Base-by-base conservation (phyloP, 1,284 basidiomycete species). In the Malassezia psittaci region DNA sequence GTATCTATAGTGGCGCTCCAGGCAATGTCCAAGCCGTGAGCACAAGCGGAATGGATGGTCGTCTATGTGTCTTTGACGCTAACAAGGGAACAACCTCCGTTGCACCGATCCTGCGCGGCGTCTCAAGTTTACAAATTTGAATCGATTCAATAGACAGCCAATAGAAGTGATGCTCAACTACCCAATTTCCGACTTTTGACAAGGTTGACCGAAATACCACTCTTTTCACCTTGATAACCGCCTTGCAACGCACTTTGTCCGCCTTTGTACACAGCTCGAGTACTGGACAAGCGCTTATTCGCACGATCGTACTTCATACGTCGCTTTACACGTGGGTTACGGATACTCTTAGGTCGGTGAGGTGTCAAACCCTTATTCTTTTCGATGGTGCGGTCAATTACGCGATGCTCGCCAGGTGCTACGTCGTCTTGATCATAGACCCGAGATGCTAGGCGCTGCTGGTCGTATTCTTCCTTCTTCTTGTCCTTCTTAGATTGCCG, bases 41-140 rank as follows among this genome's bases (percentile, higher is more conserved):
- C 72, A 96, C 91, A 15, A 85, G 84, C n/a, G 94, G 90, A 9
- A 87, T 91, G 29, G 94, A 98, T 77, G 94, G 94, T 5, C 85
- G 85, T 67, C 77, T 99, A 57, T 90, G 93, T 24, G 80, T 98
- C 54, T 99, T 94, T 89, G 80, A 85, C 59, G 83, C 83, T n/a
- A 80, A 79, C 51, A 79, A 80, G 18, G 81, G 64, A 16, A 63
- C 57, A n/a, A 59, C 61, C 7, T 57, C 57, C 6, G 55, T 69
- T 10, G 62, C 54, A 3, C 60, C 61, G 16, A 64, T 72, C 29
- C 59, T 65, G 49, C 63, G 62, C 35, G 69, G 69, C 8, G 48
- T 72, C 16, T 62, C 62, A 9, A 66, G 64, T 36, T 47, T 69
- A 48, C 62, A 59, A 39, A 63, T 36, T 16, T 57, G 7, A 52